Evolutionary conservation across 2,329 filamentous ascomycete genomes (phyloP).

Genomic region (Alternaria alternata): DNA sequence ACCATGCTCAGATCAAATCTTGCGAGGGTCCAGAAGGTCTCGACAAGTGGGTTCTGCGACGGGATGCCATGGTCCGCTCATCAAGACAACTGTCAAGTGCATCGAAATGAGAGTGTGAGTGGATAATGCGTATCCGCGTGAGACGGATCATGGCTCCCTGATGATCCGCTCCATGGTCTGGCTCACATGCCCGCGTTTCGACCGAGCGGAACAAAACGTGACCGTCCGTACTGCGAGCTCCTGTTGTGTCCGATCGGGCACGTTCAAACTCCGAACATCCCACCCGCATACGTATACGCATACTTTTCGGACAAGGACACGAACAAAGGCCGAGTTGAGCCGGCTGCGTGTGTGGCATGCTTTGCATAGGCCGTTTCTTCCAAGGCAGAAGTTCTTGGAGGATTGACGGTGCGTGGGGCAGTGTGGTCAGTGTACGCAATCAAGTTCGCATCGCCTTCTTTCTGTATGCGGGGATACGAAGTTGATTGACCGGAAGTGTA

Average conservation of each 20-base stretch:
- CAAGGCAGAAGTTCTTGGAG: slow-evolving; percentile 20
- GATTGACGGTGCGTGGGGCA: slow-evolving; percentile 12
- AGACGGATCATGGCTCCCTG: slow-evolving; percentile 16
- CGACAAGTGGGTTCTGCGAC: slow-evolving; percentile 4
- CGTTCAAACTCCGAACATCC: slow-evolving; percentile 12
- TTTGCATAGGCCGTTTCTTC: slow-evolving; percentile 4
- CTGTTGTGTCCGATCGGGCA: slow-evolving; percentile 17
- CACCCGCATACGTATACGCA: background rate
- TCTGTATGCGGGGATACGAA: slow-evolving; percentile 12
- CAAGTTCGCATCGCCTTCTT: slow-evolving; percentile 14
- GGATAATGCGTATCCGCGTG: background rate
- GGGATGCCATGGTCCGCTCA: slow-evolving; percentile 8
- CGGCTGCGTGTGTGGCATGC: slow-evolving; percentile 14
- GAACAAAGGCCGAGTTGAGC: slow-evolving; percentile 11
- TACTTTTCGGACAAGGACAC: slow-evolving; percentile 3
- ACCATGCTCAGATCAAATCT: slow-evolving; percentile 21
- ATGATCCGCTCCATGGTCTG: slow-evolving; percentile 19
- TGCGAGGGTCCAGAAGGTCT: slow-evolving; percentile 13
- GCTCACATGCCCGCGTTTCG: slow-evolving; percentile 28
- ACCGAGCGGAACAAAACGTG: slow-evolving; percentile 27
- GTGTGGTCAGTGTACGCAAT: slow-evolving; percentile 9
- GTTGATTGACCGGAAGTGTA: slow-evolving; percentile 22
- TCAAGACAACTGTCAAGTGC: slow-evolving; percentile 4
- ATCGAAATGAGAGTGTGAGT: background rate
- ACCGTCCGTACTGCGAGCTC: slow-evolving; percentile 9